Base-by-base conservation (phyloP, 805 yeast species). In the Kregervanrija delftensis region DNA sequence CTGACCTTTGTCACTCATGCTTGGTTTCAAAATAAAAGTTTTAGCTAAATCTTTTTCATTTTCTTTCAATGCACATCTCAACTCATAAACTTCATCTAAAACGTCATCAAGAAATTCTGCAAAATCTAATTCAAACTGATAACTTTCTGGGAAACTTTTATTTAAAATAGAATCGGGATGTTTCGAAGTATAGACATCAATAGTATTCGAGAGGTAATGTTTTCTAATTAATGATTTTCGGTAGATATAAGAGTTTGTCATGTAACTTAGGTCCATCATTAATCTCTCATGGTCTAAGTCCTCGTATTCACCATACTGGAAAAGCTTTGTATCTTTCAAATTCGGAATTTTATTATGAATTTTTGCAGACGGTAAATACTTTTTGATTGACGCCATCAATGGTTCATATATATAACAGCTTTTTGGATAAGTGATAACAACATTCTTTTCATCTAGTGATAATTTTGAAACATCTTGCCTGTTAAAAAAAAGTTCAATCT, bases 1-100 rank as follows among this genome's bases (percentile, higher is more conserved):
- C 60, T 93, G 96, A 10, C 96, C 99, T 59, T 91, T 83, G 59
- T 93, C 99, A 57, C 95, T 85, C 96, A 93, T 89, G 51, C 96
- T 81, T 12, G 99, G 99, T 60, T 93, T 93, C 60, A 93, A 71
- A 34, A 93, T 93, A 90, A 95, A 91, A 39, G 83, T 76, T 51
- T 75, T 78, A 10, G 39, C 33, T 28, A 35, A 14, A 15, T 59
- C 54, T 11, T 48, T 47, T 13, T 69, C 72, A 11, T 76, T 77
- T 10, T 63, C 60, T 47, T 81, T 83, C 32, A 93, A 67, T 53
- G 85, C 96, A 42, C 83, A 83, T 47, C 96, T 68, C 41, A 93
- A 69, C 58, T 91, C 99, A 68, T 85, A 90, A 34, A 86, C 81
- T 56, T 93, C 99, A 61, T 91, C 98, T 39, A 93, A 69, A 0